Percentiles rank a stretch among this genome's conserved stretches.
phyloP scores from a whole-genome alignment of 2,329 filamentous ascomycete genomes.

The Pseudogymnoascus sp. region DNA sequence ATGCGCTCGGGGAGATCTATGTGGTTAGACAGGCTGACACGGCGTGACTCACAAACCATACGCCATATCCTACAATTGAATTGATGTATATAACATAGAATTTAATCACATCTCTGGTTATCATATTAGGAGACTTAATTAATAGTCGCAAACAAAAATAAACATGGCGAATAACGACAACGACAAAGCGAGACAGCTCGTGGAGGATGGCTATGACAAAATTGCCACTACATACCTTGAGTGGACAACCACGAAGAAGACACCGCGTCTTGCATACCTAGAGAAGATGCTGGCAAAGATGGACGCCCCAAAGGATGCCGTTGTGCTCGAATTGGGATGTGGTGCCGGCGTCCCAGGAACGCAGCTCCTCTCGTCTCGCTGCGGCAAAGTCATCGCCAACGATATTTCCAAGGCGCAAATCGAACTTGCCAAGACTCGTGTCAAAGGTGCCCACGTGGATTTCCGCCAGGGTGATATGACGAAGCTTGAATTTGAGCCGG shows the following conservation, averaged over 20 bases:
- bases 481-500: slow-evolving; percentile 27
- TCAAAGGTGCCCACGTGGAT: neutral
- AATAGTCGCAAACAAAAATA: neutral
- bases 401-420: slow-evolving; percentile 11
- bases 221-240: slow-evolving; percentile 5
- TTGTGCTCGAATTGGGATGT: slow-evolving; percentile 4
- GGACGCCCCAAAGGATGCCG: neutral
- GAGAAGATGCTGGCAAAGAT: slow-evolving; percentile 12
- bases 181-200: neutral
- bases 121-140: neutral
- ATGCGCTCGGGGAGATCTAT: neutral
- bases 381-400: slow-evolving; percentile 10
- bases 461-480: slow-evolving; percentile 36
- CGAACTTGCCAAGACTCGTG: slow-evolving; percentile 10
- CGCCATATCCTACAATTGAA: neutral
- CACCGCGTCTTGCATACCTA: slow-evolving; percentile 8
- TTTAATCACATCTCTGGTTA: neutral
- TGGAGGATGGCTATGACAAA: slow-evolving; percentile 8
- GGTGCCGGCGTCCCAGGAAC: slow-evolving; percentile 9
- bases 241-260: slow-evolving; percentile 1
- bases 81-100: neutral
- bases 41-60: neutral
- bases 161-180: slow-evolving; percentile 5
- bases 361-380: slow-evolving; percentile 5
- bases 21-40: neutral